Percentiles rank a stretch among this genome's conserved stretches.
These are phyloP conservation scores for Psidium guajava DNA, from an alignment of 345 rosid genomes.

Conservation along the genomic window DNA sequence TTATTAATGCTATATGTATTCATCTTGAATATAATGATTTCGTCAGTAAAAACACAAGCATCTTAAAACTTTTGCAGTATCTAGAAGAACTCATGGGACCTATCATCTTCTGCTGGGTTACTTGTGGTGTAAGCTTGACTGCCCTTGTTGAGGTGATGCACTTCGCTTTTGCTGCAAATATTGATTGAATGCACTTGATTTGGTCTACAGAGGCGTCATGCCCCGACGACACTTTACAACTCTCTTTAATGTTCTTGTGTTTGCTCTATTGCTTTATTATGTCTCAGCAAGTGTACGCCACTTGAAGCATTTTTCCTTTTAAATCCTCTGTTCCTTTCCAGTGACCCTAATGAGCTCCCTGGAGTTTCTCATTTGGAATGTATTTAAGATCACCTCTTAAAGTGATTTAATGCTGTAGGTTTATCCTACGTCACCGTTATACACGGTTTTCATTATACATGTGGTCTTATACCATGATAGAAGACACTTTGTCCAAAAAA, in stretches of 20 bases:
- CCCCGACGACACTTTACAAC: background rate
- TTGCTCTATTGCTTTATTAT: background rate
- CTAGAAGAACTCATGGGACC: conserved; percentile 71
- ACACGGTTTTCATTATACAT: background rate
- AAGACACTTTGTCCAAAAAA: background rate
- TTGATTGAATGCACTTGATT: background rate
- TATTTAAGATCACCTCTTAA: background rate
- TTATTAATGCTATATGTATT: background rate
- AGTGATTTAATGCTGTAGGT: background rate
- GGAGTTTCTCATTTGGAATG: background rate
- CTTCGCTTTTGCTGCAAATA: background rate
- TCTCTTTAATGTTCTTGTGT: background rate
- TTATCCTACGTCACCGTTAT: background rate
- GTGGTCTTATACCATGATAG: background rate
- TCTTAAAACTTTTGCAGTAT: conserved; percentile 40
- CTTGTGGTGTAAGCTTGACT: conserved; percentile 74
- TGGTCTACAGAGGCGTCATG: background rate
- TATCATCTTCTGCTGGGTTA: conserved; percentile 79
- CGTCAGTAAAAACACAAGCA: background rate
- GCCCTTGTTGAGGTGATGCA: conserved; percentile 81
- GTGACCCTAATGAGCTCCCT: background rate
- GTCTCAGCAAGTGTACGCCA: background rate
- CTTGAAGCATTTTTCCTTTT: background rate
- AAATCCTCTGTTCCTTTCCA: background rate
- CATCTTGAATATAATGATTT: background rate